Percentiles rank a stretch among this genome's conserved stretches.
These are phyloP conservation scores for Fragilaria radians DNA, from an alignment of 108 stramenopile genomes.

Conservation along the genomic window DNA sequence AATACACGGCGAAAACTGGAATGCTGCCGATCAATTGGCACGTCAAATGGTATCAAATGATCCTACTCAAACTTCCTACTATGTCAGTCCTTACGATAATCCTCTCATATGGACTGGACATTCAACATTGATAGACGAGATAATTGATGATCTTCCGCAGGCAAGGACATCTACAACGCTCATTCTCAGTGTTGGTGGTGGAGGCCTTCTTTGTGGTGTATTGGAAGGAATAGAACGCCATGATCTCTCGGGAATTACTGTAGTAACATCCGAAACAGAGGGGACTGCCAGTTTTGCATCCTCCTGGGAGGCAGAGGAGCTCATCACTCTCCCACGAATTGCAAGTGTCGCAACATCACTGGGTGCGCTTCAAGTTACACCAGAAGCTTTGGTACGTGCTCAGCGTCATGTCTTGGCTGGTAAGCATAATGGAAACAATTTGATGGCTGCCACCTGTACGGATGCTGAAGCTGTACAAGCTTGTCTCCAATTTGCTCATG, in stretches of 20 bases:
- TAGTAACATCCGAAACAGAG: constrained; percentile 82
- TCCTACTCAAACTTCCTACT: constrained; percentile 13
- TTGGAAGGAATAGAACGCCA: constrained; percentile 70
- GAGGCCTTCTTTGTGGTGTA: constrained; percentile 80
- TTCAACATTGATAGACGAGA: constrained; percentile 78
- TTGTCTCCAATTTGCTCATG: constrained; percentile 61
- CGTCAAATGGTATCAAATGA: constrained; percentile 38
- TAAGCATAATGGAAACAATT: constrained; percentile 27
- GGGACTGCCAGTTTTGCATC: constrained; percentile 80
- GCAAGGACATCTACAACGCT: constrained; percentile 79
- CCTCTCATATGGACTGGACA: constrained; percentile 88
- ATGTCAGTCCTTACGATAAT: constrained; percentile 83
- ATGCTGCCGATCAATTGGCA: constrained; percentile 74
- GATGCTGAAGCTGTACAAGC: constrained; percentile 82
- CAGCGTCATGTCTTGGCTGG: no score
- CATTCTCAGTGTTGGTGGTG: constrained; percentile 84
- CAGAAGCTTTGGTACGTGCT: constrained; percentile 61
- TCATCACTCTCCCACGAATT: constrained; percentile 52
- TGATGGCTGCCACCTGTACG: constrained; percentile 54
- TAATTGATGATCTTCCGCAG: constrained; percentile 36
- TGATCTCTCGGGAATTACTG: constrained; percentile 27
- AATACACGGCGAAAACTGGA: constrained; percentile 85
- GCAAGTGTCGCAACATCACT: constrained; percentile 76
- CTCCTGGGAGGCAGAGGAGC: constrained; percentile 30
- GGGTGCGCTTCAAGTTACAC: constrained; percentile 76